phyloP scores from a whole-genome alignment of 805 yeast species.

The Pichia deserticola region DNA sequence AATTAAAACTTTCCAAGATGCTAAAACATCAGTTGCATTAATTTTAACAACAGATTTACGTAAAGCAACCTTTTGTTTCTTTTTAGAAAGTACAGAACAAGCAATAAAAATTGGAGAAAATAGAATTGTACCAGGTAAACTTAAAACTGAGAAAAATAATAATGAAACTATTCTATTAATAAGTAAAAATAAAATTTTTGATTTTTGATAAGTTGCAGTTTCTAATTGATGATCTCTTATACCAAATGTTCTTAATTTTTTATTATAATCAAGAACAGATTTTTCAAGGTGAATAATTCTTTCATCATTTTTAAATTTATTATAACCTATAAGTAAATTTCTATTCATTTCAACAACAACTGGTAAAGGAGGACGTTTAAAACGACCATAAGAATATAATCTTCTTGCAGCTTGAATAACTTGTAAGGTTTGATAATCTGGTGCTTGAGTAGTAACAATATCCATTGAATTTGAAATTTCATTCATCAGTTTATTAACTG shows the following conservation, averaged over 20 bases:
- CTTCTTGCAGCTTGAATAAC: slow-evolving; percentile 90
- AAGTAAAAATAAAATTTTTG: slow-evolving; percentile 45
- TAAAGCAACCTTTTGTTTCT: slow-evolving; percentile 70
- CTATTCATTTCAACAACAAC: slow-evolving; percentile 86
- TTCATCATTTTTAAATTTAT: slow-evolving; percentile 64
- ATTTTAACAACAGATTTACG: slow-evolving; percentile 84
- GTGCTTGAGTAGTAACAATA: slow-evolving; percentile 79
- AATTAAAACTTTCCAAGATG: slow-evolving; percentile 91
- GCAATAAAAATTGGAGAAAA: slow-evolving; percentile 84
- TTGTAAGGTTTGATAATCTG: slow-evolving; percentile 84
- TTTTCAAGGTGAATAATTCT: slow-evolving; percentile 53
- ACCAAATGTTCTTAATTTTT: slow-evolving; percentile 52
- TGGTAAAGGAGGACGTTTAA: slow-evolving; percentile 58
- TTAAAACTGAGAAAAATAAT: slow-evolving; percentile 45
- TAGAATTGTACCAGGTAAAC: slow-evolving; percentile 80
- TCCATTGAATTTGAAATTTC: slow-evolving; percentile 59
- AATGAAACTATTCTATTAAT: slow-evolving; percentile 51
- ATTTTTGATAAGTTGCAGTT: slow-evolving; percentile 40
- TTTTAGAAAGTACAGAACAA: slow-evolving; percentile 61
- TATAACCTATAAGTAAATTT: slow-evolving; percentile 75
- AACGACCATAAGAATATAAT: slow-evolving; percentile 52
- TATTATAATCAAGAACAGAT: slow-evolving; percentile 65
- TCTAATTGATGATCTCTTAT: slow-evolving; percentile 69
- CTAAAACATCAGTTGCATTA: slow-evolving; percentile 85
- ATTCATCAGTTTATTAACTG: slow-evolving; percentile 63